A percentile compares a stretch with the other conserved stretches of the same genome.
phyloP scores from a whole-genome alignment of 164 flowering plant species.

The Aristolochia californica region DNA sequence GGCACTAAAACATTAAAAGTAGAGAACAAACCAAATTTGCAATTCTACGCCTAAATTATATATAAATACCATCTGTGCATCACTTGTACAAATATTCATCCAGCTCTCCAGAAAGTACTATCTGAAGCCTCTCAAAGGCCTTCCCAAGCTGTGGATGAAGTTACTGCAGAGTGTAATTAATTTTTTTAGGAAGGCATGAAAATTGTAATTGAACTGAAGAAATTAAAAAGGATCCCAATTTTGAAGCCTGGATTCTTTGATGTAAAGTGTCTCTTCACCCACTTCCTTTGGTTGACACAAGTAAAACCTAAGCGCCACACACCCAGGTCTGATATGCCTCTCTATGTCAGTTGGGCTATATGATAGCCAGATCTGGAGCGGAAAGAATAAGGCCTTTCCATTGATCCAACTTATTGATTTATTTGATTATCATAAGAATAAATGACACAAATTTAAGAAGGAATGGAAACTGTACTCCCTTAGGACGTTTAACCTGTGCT shows the following conservation, averaged over 20 bases:
- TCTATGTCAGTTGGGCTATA: constrained; percentile 74
- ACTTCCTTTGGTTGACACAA: constrained; percentile 28
- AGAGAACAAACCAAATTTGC: not conserved
- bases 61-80: constrained; percentile 39
- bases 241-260: not conserved
- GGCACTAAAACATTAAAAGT: not conserved
- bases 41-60: constrained; percentile 33
- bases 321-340: constrained; percentile 80
- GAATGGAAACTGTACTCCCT: not conserved
- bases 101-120: constrained; percentile 51
- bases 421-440: not conserved
- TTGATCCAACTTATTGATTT: not conserved
- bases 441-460: not conserved
- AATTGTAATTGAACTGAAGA: constrained; percentile 39
- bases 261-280: constrained; percentile 61
- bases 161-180: no score
- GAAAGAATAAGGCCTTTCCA: not conserved
- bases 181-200: constrained; percentile 40
- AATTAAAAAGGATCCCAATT: not conserved
- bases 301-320: constrained; percentile 56
- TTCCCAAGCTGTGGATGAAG: no score
- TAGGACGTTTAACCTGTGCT: constrained; percentile 33
- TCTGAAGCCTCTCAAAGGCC: constrained; percentile 23
- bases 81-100: constrained; percentile 58
- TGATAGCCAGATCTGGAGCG: constrained; percentile 62